Base-by-base conservation (phyloP, 1,284 basidiomycete genomes). In the Pholiota adiposa region DNA sequence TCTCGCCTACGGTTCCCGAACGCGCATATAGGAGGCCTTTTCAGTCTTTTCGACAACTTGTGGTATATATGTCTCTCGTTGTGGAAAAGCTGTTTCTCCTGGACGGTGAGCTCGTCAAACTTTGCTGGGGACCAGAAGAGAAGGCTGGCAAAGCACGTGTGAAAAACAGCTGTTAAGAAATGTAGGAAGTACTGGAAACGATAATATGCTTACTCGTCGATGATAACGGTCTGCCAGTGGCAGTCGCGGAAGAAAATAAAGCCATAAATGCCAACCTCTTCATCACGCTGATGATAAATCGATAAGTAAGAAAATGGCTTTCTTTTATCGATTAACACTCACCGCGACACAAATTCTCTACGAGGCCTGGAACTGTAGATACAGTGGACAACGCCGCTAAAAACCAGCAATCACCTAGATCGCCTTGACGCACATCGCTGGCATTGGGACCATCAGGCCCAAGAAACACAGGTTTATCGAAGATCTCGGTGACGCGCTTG, bases 321-420 rank as follows among this genome's bases (percentile, higher is more conserved):
- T 25, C 2, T 12, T 7, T 2, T 3, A 14, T 16, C 12, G 23
- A 11, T n/a, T 12, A 19, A n/a, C 16, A 19, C 53, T 23, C 25
- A 54, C 53, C 9, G 73, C 79, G 53, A 81, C 78, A 59, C 79
- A 80, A 33, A 80, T 78, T 79, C 62, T 80, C 78, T 14, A 80
- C 70, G 14, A 81, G 65, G 8, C 74, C 75, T 5, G 71, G 67
- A 16, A 72, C 66, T 0, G 76, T 77, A 0, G 78, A 70, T 53
- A 79, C 73, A 4, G 73, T 77, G 6, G 78, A 73, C 16, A 80
- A 63, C 0, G 79, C 79, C 16, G 74, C 75, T 18, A 81, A 63
- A 63, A 81, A 78, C n/a, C n/a, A n/a, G n/a, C n/a, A n/a, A n/a
- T n/a, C n/a, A n/a, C n/a, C n/a, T n/a, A n/a, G n/a, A n/a, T n/a